Evolutionary conservation across 2,329 filamentous ascomycete genomes (phyloP), one percentile per base, ranked within the genome.

Genomic region (Arthrobotrys pseudoclavata): DNA sequence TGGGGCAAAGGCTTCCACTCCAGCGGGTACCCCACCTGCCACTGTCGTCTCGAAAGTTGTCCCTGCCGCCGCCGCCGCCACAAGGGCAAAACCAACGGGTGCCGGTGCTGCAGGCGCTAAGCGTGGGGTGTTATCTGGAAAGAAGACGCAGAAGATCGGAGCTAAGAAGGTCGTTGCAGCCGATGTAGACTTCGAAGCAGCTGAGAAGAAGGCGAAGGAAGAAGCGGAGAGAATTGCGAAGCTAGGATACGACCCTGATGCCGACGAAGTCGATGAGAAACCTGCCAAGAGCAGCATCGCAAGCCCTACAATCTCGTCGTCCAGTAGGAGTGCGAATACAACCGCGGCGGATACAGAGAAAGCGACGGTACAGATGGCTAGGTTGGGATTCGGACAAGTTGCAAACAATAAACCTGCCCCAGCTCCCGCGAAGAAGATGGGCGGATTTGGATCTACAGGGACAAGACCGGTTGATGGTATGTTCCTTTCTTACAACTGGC

Each of bases 211-310:
- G 85, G 96, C 96, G 50, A 97, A 95, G 84, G 96, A 98, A 84
- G 96, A 99, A 84, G 96, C 94, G 1, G 96, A 98, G 84, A 91
- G 96, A 80, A 96, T 97, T 83, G 94, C 91, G 83, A 97, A 97
- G 85, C 87, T 99, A 22, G 96, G 96, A 45, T 99, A 99, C 82
- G 94, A 99, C 82, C 93, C 94, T 0, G 92, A 97, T 79, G 94
- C 93, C 20, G 95, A 97, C 84, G 88, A 88, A 84, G 84, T 85
- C 10, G 85, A 84, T 24, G 84, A 85, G 78, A 84, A 84, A 37
- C 81, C 83, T 37, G 84, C 85, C 22, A 84, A 83, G 53, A 83
- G 83, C 42, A 86, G 89, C 74, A 31, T 79, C 34, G 53, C 79
- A 85, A 87, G 80, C 79, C 82, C 60, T 4, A 75, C 76, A 37